Evolutionary conservation across 2,329 filamentous ascomycete species (phyloP), one percentile per base, ranked within the genome.

Genomic region (Monosporascus sp.): DNA sequence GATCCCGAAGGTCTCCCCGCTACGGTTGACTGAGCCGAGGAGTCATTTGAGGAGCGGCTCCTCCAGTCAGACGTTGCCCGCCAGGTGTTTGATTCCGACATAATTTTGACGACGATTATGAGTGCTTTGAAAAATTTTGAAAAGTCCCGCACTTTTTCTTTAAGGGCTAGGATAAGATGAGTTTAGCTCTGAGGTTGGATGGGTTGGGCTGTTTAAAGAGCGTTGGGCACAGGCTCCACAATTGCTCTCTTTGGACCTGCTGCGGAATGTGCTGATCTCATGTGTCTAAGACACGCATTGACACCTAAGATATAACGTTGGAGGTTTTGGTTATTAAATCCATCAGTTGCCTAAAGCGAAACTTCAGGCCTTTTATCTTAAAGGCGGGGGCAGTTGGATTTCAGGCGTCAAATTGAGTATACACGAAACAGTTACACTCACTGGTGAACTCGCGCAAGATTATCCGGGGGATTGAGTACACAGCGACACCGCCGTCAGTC

Each of bases 31-130:
- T n/a, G 38, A 41, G 19, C 1, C 38, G 38, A 41, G 17, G 38
- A 20, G 17, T 41, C 9, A n/a, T 35, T 37, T 8, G 8, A 52
- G 20, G 22, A 26, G 41, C 43, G 19, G 44, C 48, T 9, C 22
- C 58, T 52, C 58, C 58, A 60, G 46, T 50, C 55, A 3, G 56
- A 57, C 31, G 48, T 49, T 24, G 54, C 52, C 37, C 51, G 47
- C 58, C 58, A 60, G 27, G 37, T 56, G 27, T 46, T 51, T 14
- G 51, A 35, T n/a, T 24, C 50, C 17, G 55, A 43, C 58, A 60
- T 58, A 9, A 7, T 43, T 43, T 9, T 14, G 5, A 16, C 11
- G 7, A 43, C 19, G 37, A 43, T 9, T 19, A 9, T 43, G 40
- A 20, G 7, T 11, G 19, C 22, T 43, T 43, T 43, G 17, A 40